phyloP scores from a whole-genome alignment of 495 filamentous ascomycete species.

The Aspergillus affinis region DNA sequence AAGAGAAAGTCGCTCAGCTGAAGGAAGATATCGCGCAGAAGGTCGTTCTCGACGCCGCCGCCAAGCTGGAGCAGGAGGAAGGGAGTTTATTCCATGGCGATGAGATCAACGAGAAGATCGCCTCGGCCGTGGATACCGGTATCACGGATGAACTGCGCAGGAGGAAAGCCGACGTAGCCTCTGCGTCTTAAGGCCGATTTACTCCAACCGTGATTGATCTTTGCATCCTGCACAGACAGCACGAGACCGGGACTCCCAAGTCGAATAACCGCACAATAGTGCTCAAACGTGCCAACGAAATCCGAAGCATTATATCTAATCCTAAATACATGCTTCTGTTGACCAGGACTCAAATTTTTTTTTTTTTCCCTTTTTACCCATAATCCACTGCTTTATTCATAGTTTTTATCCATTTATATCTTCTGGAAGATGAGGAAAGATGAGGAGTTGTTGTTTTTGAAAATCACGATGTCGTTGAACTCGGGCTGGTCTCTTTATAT shows the following conservation, averaged over 20 bases:
- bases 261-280: background rate
- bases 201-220: background rate
- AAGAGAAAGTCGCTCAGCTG: slow-evolving; percentile 10
- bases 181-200: slow-evolving; percentile 17
- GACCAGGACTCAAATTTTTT: background rate
- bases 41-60: slow-evolving; percentile 38
- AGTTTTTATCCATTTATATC: background rate
- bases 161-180: slow-evolving; percentile 25
- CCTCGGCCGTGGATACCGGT: slow-evolving; percentile 27
- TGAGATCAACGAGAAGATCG: slow-evolving; percentile 24
- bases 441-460: background rate
- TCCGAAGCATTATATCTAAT: background rate
- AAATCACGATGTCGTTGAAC: background rate
- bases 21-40: slow-evolving; percentile 35
- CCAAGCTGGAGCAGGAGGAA: slow-evolving; percentile 37
- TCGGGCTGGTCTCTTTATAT: background rate
- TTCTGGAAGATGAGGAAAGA: background rate
- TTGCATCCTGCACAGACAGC: background rate
- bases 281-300: background rate
- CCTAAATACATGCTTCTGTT: background rate
- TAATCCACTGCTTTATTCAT: background rate
- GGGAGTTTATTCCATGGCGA: slow-evolving; percentile 31
- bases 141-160: slow-evolving; percentile 30
- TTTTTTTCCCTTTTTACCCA: background rate
- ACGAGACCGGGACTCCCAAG: background rate